phyloP scores from a whole-genome alignment of 805 yeast genomes.

The Pichia paraexigua region DNA sequence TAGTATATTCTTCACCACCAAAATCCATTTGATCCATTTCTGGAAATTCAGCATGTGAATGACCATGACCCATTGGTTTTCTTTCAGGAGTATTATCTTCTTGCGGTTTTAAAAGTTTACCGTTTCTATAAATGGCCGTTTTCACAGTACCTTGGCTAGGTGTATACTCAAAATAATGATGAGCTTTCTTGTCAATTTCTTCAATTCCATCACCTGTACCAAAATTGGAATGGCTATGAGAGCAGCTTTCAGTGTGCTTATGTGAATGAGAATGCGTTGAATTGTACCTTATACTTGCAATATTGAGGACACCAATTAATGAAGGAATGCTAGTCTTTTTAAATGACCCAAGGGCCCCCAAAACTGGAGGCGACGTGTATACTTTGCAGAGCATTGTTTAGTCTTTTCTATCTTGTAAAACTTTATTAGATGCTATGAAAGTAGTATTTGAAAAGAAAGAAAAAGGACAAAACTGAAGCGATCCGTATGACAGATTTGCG shows the following conservation, averaged over 20 bases:
- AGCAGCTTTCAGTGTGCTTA: background rate
- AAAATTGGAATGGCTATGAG: conserved; percentile 7
- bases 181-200: conserved; percentile 6
- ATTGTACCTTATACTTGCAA: background rate
- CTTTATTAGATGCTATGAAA: background rate
- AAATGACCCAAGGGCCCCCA: background rate
- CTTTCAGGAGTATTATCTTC: conserved; percentile 3
- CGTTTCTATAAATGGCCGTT: conserved; percentile 8
- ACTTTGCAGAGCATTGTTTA: conserved; percentile 1
- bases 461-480: background rate
- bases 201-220: background rate
- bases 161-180: conserved; percentile 14
- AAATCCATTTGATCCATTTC: conserved; percentile 23
- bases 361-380: background rate
- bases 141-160: conserved; percentile 5
- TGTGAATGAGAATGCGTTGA: conserved; percentile 7
- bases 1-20: conserved; percentile 22
- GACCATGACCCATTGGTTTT: conserved; percentile 16
- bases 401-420: background rate
- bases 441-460: background rate
- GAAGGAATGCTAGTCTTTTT: background rate
- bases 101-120: conserved; percentile 2
- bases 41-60: conserved; percentile 26
- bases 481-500: too few species aligned
- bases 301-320: background rate